Conservation (phyloP, 768 basidiomycete species). For the Albatrellus ellisii region DNA sequence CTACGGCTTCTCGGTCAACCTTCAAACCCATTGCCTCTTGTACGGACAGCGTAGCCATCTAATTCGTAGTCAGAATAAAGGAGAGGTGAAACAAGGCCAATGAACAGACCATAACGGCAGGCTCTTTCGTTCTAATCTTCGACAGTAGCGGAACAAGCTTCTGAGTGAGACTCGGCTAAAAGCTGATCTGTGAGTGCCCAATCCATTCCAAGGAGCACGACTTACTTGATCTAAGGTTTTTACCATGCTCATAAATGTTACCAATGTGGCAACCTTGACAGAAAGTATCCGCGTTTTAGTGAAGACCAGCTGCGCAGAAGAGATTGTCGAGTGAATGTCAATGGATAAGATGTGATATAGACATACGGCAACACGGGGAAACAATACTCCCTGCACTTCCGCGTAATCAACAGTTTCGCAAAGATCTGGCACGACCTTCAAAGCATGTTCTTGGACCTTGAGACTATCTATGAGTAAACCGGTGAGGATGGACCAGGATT, state of each 20-base stretch:
- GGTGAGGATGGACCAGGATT: not conserved
- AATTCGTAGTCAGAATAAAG: slow-evolving; percentile 1
- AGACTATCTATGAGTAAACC: slow-evolving; percentile 7
- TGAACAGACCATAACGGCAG: slow-evolving; percentile 76
- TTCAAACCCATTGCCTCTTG: slow-evolving; percentile 96
- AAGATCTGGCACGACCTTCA: slow-evolving; percentile 71
- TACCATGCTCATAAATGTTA: slow-evolving; percentile 79
- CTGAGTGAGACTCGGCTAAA: slow-evolving; percentile 74
- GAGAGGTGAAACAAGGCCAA: not conserved
- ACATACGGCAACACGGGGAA: slow-evolving; percentile 86
- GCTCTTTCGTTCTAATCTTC: slow-evolving; percentile 93
- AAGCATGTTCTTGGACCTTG: slow-evolving; percentile 84
- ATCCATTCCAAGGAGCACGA: not conserved
- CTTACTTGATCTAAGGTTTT: slow-evolving; percentile 78
- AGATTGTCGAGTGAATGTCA: not conserved
- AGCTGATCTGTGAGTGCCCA: not conserved
- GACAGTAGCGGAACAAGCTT: slow-evolving; percentile 91
- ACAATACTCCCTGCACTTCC: slow-evolving; percentile 81
- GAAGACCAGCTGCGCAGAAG: slow-evolving; percentile 61
- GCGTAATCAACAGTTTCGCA: slow-evolving; percentile 94
- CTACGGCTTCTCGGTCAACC: slow-evolving; percentile 78
- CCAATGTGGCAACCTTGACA: slow-evolving; percentile 83
- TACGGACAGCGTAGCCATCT: slow-evolving; percentile 82
- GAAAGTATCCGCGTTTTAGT: slow-evolving; percentile 80
- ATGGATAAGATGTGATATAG: slow-evolving; percentile 1